Evolutionary conservation across 768 basidiomycete species (phyloP), one percentile per base, ranked within the genome.

Genomic region (Hericium erinaceus): DNA sequence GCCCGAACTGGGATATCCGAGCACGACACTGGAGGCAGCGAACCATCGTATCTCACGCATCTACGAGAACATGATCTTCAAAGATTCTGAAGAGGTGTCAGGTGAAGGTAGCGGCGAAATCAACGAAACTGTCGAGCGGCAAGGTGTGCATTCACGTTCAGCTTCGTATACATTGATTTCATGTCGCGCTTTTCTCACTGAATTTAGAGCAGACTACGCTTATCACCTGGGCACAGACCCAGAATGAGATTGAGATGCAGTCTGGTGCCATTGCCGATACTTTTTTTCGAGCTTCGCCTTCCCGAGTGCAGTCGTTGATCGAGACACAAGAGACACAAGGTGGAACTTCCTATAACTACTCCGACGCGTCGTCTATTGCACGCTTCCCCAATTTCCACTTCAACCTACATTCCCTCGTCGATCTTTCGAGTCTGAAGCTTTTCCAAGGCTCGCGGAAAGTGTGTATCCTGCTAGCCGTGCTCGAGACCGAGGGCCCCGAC

Each of bases 401-500:
- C 70, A 83, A 75, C 62, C 70, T 89, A 16, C 80, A 89, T 66
- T 64, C 73, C 0, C 67, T 91, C 18, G 77, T 80, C 0, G 70
- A 81, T 2, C 72, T 91, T 2, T 70, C 79, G 2, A 57, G 68
- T 13, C 65, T 78, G 65, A 20, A 26, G 9, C 10, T 26, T 65
- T 75, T 16, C 52, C 60, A 0, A 59, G 60, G 66, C 15, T 57
- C 65, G 56, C 68, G 70, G 37, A 84, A 83, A 64, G 74, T 83
- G 20, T 78, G 74, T 44, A 57, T 85, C 8, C 75, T 92, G 6
- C 74, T 86, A 4, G 88, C 84, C 5, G 78, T 80, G 8, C 72
- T 92, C 57, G 90, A 92, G 67, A 78, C 88, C 13, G 88, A 91
- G 53, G 89, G 88, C 0, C 90, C 88, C 0, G 84, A 88, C 61